Evolutionary conservation across 192 early-diverging fungal species (phyloP), one percentile per base, ranked within the genome.

Genomic region (Coemansia sp.): DNA sequence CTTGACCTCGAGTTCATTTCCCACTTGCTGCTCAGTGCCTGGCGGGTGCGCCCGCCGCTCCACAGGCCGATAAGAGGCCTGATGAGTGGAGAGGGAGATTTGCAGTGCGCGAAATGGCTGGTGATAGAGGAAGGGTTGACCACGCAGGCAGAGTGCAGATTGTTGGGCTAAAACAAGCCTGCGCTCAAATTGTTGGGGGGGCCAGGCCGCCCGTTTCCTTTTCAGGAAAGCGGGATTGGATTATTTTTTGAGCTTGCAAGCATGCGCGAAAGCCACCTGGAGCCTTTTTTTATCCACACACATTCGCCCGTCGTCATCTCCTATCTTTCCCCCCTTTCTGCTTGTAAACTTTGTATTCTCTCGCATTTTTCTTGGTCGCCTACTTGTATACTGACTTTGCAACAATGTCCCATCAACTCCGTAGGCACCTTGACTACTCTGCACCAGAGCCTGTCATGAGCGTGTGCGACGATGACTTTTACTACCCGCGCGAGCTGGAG

Each of bases 401-500:
- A 60, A 58, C 26, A 43, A 36, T 53, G 48, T 36, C n/a, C 14
- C 60, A 62, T 29, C 18, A 21, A 62, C 36, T 27, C 11, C 41
- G 40, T 55, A 48, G 53, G 43, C 55, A 46, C 22, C 44, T 56
- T 59, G 58, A 64, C 54, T 50, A 50, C 46, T 14, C 46, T 14
- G 46, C 26, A 27, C 46, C 21, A 50, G 57, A 71, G 62, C 69
- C 56, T 14, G 26, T 22, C 41, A 56, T 63, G 58, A 44, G 61
- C 24, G 14, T 60, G 29, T 65, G 36, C n/a, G 71, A 74, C 65
- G 80, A 78, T 36, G 75, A 82, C 65, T 74, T 78, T 22, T 74
- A 80, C 55, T 86, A 87, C 19, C 80, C 85, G 27, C 86, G 84
- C 60, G 88, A 88, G 55, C 84, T 95, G 8, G 94, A 98, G 72